These are phyloP conservation scores for Kluyveromyces wickerhamii DNA, from an alignment of 805 yeast genomes.

Conservation along the genomic window DNA sequence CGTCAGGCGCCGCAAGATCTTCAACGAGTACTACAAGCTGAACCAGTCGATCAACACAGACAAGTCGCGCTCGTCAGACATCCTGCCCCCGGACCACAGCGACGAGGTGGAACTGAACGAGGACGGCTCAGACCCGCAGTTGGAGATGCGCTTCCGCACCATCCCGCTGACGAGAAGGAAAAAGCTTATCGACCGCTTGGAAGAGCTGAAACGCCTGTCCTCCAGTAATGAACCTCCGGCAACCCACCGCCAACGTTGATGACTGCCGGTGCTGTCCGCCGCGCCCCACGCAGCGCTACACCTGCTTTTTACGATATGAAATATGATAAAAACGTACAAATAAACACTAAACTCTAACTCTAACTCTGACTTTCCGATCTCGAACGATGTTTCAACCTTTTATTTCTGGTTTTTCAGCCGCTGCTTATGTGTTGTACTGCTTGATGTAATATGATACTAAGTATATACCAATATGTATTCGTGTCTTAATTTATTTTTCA, in stretches of 20 bases:
- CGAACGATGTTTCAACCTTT: too few relatives aligned
- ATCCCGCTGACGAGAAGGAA: slow-evolving; percentile 26
- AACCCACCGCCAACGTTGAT: slow-evolving; percentile 3
- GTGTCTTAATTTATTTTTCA: too few relatives aligned
- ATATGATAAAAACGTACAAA: too few relatives aligned
- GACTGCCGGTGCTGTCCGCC: too few relatives aligned
- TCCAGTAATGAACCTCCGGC: slow-evolving; percentile 4
- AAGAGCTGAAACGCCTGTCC: slow-evolving; percentile 24
- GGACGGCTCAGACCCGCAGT: slow-evolving; percentile 14
- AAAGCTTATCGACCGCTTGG: slow-evolving; percentile 28
- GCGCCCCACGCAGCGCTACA: too few relatives aligned
- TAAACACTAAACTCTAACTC: too few relatives aligned
- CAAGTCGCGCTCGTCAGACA: not conserved
- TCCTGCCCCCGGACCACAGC: slow-evolving; percentile 1
- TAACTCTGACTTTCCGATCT: too few relatives aligned
- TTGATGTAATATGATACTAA: too few relatives aligned
- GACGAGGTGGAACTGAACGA: slow-evolving; percentile 6
- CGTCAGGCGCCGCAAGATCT: slow-evolving; percentile 69
- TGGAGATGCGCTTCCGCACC: slow-evolving; percentile 20
- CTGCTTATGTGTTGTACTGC: too few relatives aligned
- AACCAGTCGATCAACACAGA: slow-evolving; percentile 6
- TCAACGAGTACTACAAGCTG: slow-evolving; percentile 25
- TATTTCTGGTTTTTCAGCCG: too few relatives aligned
- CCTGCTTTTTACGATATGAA: too few relatives aligned
- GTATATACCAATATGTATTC: too few relatives aligned